These are phyloP conservation scores for Syzygium aromaticum DNA, from an alignment of 345 rosid species.

Conservation along the genomic window DNA sequence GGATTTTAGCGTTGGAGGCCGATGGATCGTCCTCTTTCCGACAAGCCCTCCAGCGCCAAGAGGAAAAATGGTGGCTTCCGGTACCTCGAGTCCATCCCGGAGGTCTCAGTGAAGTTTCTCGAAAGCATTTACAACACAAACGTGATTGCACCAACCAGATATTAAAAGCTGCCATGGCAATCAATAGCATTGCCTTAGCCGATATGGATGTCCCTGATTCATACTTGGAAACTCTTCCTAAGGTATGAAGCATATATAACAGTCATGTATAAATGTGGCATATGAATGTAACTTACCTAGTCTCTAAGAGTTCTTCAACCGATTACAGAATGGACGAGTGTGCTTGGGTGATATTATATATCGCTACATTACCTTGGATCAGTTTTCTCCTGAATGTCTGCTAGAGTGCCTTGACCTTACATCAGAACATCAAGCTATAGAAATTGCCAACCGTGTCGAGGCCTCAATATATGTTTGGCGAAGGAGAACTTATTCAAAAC, in stretches of 20 bases:
- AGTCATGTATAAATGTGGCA: neutral
- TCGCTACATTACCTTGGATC: conserved; percentile 74
- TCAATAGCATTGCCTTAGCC: conserved; percentile 64
- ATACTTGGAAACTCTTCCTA: conserved; percentile 78
- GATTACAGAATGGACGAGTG: conserved; percentile 75
- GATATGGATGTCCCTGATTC: conserved; percentile 94
- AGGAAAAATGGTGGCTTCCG: conserved; percentile 99
- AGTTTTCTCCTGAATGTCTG: conserved; percentile 75
- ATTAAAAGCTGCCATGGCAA: conserved; percentile 96
- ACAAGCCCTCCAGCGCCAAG: conserved; percentile 78
- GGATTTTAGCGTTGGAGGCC: conserved; percentile 64
- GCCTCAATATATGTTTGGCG: conserved; percentile 78
- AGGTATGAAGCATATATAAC: conserved; percentile 28
- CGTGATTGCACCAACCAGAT: conserved; percentile 97
- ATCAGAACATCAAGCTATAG: conserved; percentile 92
- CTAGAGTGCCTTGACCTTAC: conserved; percentile 89
- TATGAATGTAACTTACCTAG: neutral
- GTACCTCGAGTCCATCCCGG: conserved; percentile 80
- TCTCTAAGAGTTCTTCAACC: neutral
- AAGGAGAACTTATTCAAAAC: conserved; percentile 44
- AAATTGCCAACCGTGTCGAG: conserved; percentile 84
- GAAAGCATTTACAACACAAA: conserved; percentile 83
- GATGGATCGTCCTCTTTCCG: conserved; percentile 72
- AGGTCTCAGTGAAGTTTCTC: conserved; percentile 67
- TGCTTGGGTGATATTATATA: conserved; percentile 82